Evolutionary conservation across 164 flowering plant genomes (phyloP), one percentile per base, ranked within the genome.

Genomic region (Vitis amurensis): DNA sequence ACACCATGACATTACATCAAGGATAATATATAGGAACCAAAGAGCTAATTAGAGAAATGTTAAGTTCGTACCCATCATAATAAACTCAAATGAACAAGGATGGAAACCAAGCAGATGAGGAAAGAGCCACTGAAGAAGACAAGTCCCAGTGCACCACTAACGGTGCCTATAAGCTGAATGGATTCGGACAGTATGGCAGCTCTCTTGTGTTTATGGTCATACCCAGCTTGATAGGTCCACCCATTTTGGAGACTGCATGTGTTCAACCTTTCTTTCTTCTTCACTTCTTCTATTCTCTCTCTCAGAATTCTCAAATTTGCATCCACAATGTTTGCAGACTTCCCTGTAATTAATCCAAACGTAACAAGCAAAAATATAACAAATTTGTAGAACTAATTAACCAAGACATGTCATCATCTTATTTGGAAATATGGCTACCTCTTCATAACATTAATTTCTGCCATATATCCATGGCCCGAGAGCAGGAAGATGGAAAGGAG

Each of bases 101-200:
- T 17, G 30, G 79, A 75, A 55, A 68, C 75, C 55, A 81, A 71
- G 64, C 57, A 75, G 58, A 81, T 64, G 76, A 53, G 63, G 55
- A 80, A 70, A 64, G 80, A 66, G 23, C 83, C 80, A 47, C 17
- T 59, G 27, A 75, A 49, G 59, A 81, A 73, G 12, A 71, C 75
- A 31, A 73, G 44, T 19, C 77, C 81, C 57, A 81, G 1, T 30
- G 73, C 61, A 23, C 73, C 63, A 59, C 50, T 16, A 3, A 48
- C 77, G 49, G 68, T 23, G 17, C 64, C 57, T 53, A 65, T 48
- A 64, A 72, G 59, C 64, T 72, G 69, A 10, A 72, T n/a, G 27
- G 70, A 68, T 55, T 63, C 71, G 7, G 59, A 47, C 2, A 80
- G 8, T 30, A 37, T 47, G 29, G 17, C 49, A 5, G 55, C n/a